Evolutionary conservation across 1,139 yeast species (phyloP).

Genomic region (Saccharomyces pastorianus): DNA sequence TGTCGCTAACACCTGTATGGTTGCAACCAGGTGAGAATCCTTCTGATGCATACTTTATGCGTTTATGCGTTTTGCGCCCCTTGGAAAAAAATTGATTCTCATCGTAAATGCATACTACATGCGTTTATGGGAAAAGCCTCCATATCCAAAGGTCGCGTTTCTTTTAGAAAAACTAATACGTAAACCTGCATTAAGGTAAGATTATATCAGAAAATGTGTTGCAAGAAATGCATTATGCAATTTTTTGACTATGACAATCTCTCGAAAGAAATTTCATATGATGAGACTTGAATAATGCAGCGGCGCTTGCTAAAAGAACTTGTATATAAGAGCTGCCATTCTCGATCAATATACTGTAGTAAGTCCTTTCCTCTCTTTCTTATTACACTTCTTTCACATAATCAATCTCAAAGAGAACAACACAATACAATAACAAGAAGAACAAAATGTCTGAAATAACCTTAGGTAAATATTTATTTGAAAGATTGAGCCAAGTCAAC

Average conservation of each 20-base stretch:
- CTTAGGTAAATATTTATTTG: slow-evolving; percentile 56
- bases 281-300: neutral
- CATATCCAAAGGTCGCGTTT: neutral
- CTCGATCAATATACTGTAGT: neutral
- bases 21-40: slow-evolving; percentile 1
- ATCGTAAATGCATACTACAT: neutral
- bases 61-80: neutral
- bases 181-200: neutral
- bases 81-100: neutral
- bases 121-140: neutral
- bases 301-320: neutral
- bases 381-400: neutral
- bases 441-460: slow-evolving; percentile 36
- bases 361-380: neutral
- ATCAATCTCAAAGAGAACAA: neutral
- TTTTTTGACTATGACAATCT: neutral
- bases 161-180: neutral
- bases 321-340: neutral
- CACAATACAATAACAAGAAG: slow-evolving; percentile 3
- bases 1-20: slow-evolving; percentile 5
- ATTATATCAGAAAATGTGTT: neutral
- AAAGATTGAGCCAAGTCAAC: slow-evolving; percentile 43
- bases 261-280: neutral
- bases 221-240: neutral
- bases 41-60: neutral